Evolutionary conservation across 2,329 filamentous ascomycete genomes (phyloP).

Genomic region (Fusarium robinianum): DNA sequence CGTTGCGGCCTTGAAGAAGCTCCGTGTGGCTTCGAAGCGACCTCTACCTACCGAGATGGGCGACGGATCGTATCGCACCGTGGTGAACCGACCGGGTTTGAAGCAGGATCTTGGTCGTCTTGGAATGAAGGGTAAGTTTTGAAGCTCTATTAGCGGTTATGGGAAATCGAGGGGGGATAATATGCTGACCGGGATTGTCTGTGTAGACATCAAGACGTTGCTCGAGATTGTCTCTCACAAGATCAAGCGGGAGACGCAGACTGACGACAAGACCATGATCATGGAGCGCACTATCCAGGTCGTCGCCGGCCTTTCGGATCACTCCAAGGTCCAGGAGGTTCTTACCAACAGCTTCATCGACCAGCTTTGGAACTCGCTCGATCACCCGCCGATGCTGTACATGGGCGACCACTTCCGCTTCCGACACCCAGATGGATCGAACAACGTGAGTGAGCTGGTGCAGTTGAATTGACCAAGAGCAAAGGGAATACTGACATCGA

Average conservation of each 20-base stretch:
- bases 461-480: fast-evolving
- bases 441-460: slow-evolving; percentile 61
- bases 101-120: slow-evolving; percentile 32
- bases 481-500: not conserved
- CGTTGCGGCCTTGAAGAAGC: slow-evolving; percentile 38
- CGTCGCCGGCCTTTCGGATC: slow-evolving; percentile 65
- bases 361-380: slow-evolving; percentile 71
- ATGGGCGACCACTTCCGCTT: slow-evolving; percentile 67
- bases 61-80: slow-evolving; percentile 61
- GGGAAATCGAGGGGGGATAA: not conserved
- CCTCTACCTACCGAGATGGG: slow-evolving; percentile 67
- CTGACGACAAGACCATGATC: slow-evolving; percentile 77
- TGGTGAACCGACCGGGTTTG: slow-evolving; percentile 49
- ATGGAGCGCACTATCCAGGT: slow-evolving; percentile 76
- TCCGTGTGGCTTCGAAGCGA: slow-evolving; percentile 55
- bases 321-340: slow-evolving; percentile 63
- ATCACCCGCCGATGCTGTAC: slow-evolving; percentile 72
- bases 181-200: slow-evolving; percentile 35
- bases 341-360: slow-evolving; percentile 71
- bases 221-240: slow-evolving; percentile 64
- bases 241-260: slow-evolving; percentile 63
- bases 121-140: slow-evolving; percentile 23
- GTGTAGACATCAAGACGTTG: slow-evolving; percentile 67
- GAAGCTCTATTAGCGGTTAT: not conserved
- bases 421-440: slow-evolving; percentile 70